A percentile compares a stretch with the other conserved stretches of the same genome.
These are phyloP conservation scores for Teunomyces cretensis DNA, from an alignment of 805 yeast genomes.

Conservation along the genomic window DNA sequence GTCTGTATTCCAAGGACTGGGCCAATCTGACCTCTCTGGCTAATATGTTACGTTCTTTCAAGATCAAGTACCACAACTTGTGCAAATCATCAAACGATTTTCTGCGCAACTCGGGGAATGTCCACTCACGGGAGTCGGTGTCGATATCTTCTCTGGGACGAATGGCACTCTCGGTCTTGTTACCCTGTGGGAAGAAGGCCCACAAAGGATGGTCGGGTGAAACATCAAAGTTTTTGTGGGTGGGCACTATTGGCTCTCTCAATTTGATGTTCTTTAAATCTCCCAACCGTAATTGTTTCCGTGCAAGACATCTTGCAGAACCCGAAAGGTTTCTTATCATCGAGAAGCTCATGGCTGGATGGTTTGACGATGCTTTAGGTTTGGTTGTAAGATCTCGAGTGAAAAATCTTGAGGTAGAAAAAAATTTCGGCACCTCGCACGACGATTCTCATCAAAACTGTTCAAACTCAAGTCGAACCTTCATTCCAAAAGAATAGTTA, in stretches of 20 bases:
- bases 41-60: slow-evolving; percentile 78
- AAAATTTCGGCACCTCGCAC: neutral
- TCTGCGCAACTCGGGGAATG: slow-evolving; percentile 81
- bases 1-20: slow-evolving; percentile 24
- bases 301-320: slow-evolving; percentile 8
- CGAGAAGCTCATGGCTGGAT: slow-evolving; percentile 7
- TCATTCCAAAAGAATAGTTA: neutral
- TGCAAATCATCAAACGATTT: slow-evolving; percentile 92
- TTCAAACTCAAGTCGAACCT: neutral
- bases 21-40: slow-evolving; percentile 72
- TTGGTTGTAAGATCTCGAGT: neutral
- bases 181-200: slow-evolving; percentile 71
- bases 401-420: slow-evolving; percentile 5
- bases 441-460: slow-evolving; percentile 3
- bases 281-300: slow-evolving; percentile 19
- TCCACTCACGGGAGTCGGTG: slow-evolving; percentile 73
- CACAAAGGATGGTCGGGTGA: slow-evolving; percentile 90
- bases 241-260: slow-evolving; percentile 83
- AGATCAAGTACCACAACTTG: slow-evolving; percentile 81
- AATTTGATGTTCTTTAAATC: slow-evolving; percentile 46
- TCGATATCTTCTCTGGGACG: slow-evolving; percentile 57
- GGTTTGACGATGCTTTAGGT: neutral
- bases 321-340: slow-evolving; percentile 5
- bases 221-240: slow-evolving; percentile 67
- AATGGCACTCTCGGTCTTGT: slow-evolving; percentile 53